Evolutionary conservation across 2,329 filamentous ascomycete genomes (phyloP).

Genomic region (Cercospora sojina): DNA sequence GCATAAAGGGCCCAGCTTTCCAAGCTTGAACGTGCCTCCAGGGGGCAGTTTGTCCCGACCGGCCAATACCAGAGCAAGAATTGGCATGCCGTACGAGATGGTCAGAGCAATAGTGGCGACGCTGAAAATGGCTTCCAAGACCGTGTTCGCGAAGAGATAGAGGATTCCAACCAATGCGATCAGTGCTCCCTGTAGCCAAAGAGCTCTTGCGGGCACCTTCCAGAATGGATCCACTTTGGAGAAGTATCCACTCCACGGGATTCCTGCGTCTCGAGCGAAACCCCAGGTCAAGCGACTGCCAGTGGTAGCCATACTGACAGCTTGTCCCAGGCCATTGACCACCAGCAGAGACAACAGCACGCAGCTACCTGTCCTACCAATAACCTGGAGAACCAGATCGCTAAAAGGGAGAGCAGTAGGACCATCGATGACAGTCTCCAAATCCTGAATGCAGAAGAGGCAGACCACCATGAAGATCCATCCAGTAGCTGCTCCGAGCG

Average conservation of each 20-base stretch:
- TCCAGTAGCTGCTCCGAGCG: constrained; percentile 47
- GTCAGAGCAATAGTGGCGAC: constrained; percentile 46
- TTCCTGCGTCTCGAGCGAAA: constrained; percentile 32
- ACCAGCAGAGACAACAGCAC: constrained; percentile 55
- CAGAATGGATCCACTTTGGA: constrained; percentile 48
- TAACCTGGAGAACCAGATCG: constrained; percentile 56
- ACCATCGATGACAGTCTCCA: constrained; percentile 46
- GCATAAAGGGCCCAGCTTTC: constrained; percentile 35
- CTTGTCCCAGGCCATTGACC: constrained; percentile 57
- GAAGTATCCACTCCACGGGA: constrained; percentile 33
- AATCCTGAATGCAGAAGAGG: constrained; percentile 55
- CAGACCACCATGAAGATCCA: constrained; percentile 59
- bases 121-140: constrained; percentile 46
- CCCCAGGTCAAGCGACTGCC: constrained; percentile 32
- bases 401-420: constrained; percentile 59
- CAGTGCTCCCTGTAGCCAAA: constrained; percentile 53
- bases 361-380: constrained; percentile 47
- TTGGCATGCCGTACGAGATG: constrained; percentile 45
- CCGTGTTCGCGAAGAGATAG: constrained; percentile 40
- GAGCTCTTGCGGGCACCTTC: constrained; percentile 54
- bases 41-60: constrained; percentile 56
- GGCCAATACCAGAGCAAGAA: constrained; percentile 41
- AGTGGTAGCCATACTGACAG: constrained; percentile 51
- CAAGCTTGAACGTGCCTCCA: constrained; percentile 46
- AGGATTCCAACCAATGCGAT: constrained; percentile 54